Base-by-base conservation (phyloP, 2,329 filamentous ascomycete genomes). In the Lachnum nothofagi region DNA sequence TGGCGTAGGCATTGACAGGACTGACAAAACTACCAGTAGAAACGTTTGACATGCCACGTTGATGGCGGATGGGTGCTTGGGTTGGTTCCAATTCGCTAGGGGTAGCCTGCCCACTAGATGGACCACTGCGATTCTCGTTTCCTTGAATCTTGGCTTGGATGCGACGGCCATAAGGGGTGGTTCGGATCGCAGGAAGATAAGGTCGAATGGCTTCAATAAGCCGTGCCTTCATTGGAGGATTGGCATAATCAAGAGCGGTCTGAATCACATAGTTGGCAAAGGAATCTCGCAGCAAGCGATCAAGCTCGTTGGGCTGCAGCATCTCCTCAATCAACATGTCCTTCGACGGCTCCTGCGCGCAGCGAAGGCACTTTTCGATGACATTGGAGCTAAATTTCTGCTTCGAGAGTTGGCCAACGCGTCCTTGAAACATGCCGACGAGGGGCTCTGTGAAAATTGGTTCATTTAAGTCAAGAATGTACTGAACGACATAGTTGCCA, bases 341-440 rank as follows among this genome's bases (percentile, higher is more conserved):
- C 65, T 86, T 90, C 44, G 86, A 86, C 8, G 79, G 74, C 20
- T 82, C 74, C 52, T 86, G 82, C 29, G 91, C 85, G 65, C 89
- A 95, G 48, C 93, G 89, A 51, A 97, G 73, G 62, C 87, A 91
- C 68, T 98, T 98, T 74, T 98, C 93, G 55, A 98, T 91, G 49
- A 98, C 93, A 61, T 98, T 98, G 63, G 93, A 97, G 72, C 90
- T 96, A 74, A 98, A 98, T 71, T 98, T 98, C 74, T 98, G 93
- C 67, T 90, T 91, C 5, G 93, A 97, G 14, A 79, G 79, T 69
- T 69, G 78, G 63, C 67, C 86, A 73, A 80, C 88, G 74, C 76
- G 77, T 60, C 85, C 85, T 48, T 78, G 73, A 73, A 98, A 96
- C 63, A 83, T 85, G 45, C 78, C 74, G 53, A 94, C 93, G 34